Percentiles rank a stretch among this genome's conserved stretches.
These are phyloP conservation scores for Paraglomus occultum DNA, from an alignment of 192 early-diverging fungal genomes.

Conservation along the genomic window DNA sequence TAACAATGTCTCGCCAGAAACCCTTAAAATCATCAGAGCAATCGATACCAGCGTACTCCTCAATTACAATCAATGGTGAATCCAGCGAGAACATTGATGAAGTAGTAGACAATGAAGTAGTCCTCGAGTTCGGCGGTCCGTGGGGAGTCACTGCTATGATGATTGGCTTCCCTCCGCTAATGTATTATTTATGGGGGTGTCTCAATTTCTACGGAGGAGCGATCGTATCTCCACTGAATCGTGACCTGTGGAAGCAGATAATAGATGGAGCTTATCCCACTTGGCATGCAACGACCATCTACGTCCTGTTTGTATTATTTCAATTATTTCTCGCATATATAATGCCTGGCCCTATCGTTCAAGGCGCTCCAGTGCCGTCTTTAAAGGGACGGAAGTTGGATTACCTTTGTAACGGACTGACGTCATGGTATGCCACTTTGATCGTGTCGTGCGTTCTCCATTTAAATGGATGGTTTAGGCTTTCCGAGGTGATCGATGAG, in stretches of 20 bases:
- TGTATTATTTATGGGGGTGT: constrained; percentile 75
- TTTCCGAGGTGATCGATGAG: constrained; percentile 54
- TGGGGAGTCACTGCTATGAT: constrained; percentile 69
- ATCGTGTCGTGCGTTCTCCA: constrained; percentile 46
- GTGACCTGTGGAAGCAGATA: constrained; percentile 45
- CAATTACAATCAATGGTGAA: too few species aligned
- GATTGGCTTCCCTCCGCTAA: constrained; percentile 66
- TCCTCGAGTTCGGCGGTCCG: constrained; percentile 74
- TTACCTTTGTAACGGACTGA: constrained; percentile 55
- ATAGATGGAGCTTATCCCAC: constrained; percentile 55
- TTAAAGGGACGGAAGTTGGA: constrained; percentile 51
- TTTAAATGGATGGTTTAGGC: constrained; percentile 41
- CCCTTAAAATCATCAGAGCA: too few species aligned
- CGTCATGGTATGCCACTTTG: constrained; percentile 49
- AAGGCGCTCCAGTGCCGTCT: constrained; percentile 68
- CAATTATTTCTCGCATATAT: constrained; percentile 57
- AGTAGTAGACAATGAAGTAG: constrained; percentile 59
- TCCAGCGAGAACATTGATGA: constrained; percentile 36
- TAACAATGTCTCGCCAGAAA: too few species aligned
- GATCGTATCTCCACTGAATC: constrained; percentile 47
- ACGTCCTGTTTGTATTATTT: constrained; percentile 57
- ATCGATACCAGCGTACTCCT: too few species aligned
- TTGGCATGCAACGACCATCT: constrained; percentile 54
- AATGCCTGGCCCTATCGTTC: constrained; percentile 65
- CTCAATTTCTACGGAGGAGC: constrained; percentile 65